Conservation (phyloP, 1,139 yeast species). For the Torulaspora globosa region DNA sequence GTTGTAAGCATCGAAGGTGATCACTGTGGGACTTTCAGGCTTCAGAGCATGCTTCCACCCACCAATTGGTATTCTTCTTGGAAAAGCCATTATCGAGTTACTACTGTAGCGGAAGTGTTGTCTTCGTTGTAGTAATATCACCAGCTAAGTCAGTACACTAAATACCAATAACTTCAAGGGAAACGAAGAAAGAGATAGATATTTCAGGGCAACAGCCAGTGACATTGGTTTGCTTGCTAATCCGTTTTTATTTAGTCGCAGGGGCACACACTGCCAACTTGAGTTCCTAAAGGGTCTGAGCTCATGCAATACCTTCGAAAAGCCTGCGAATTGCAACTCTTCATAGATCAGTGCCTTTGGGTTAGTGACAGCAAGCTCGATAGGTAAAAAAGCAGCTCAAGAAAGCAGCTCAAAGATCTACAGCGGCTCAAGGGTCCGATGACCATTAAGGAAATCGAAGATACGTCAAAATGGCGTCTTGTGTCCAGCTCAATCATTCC, state of each 20-base stretch:
- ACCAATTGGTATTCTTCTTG: constrained; percentile 18
- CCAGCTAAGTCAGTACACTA: neutral
- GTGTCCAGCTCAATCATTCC: constrained; percentile 28
- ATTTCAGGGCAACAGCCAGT: neutral
- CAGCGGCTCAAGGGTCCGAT: constrained; percentile 3
- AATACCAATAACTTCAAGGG: neutral
- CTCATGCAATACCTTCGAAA: neutral
- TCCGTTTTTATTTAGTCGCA: neutral
- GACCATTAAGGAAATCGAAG: constrained; percentile 15
- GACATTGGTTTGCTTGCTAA: neutral
- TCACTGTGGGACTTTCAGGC: constrained; percentile 42
- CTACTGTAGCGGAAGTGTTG: neutral
- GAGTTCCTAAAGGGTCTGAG: neutral
- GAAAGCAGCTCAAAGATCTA: neutral
- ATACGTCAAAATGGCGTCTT: constrained; percentile 15
- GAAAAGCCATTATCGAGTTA: constrained; percentile 15
- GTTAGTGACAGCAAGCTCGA: neutral
- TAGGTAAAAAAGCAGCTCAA: neutral
- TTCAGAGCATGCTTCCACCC: constrained; percentile 12
- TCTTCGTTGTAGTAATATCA: neutral
- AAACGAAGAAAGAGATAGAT: neutral
- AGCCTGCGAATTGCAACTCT: neutral
- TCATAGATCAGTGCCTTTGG: neutral
- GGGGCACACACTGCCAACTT: neutral
- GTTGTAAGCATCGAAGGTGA: constrained; percentile 66